phyloP scores from a whole-genome alignment of 192 early-diverging fungal genomes.

The Spizellomyces punctatus region DNA sequence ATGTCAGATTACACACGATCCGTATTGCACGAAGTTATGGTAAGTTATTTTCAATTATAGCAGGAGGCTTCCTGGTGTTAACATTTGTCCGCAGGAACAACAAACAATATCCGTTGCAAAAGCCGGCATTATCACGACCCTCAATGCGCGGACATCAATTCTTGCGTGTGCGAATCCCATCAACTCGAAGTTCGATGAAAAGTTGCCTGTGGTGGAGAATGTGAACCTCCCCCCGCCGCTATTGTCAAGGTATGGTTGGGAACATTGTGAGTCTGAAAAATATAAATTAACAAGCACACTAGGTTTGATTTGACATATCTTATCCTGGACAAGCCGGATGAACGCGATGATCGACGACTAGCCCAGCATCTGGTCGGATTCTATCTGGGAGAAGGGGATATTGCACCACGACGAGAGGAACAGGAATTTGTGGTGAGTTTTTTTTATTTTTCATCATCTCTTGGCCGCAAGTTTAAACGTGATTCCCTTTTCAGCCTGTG shows the following conservation, averaged over 20 bases:
- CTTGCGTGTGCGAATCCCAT: conserved; percentile 95
- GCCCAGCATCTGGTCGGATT: conserved; percentile 87
- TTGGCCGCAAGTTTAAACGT: not conserved
- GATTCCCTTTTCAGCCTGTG: conserved; percentile 52
- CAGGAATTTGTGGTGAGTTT: conserved; percentile 48
- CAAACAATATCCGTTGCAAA: conserved; percentile 98
- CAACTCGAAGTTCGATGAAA: conserved; percentile 82
- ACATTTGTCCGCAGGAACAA: conserved; percentile 64
- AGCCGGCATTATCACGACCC: conserved; percentile 96
- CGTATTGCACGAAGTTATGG: conserved; percentile 97
- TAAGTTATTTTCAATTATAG: conserved; percentile 26
- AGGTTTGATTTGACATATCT: conserved; percentile 93
- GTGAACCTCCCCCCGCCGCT: conserved; percentile 91
- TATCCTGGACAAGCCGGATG: conserved; percentile 88
- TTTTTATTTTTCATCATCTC: not conserved
- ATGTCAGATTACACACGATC: conserved; percentile 94
- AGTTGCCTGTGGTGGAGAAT: conserved; percentile 83
- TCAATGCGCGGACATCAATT: conserved; percentile 96
- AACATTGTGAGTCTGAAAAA: not conserved
- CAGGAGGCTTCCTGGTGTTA: not conserved
- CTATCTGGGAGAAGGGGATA: conserved; percentile 69
- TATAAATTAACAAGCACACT: not conserved
- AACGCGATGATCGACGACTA: conserved; percentile 79
- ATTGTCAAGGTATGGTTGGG: conserved; percentile 71
- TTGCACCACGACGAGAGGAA: conserved; percentile 20